phyloP scores from a whole-genome alignment of 148 eudicot genomes.

The Rhododendron griersonianum region DNA sequence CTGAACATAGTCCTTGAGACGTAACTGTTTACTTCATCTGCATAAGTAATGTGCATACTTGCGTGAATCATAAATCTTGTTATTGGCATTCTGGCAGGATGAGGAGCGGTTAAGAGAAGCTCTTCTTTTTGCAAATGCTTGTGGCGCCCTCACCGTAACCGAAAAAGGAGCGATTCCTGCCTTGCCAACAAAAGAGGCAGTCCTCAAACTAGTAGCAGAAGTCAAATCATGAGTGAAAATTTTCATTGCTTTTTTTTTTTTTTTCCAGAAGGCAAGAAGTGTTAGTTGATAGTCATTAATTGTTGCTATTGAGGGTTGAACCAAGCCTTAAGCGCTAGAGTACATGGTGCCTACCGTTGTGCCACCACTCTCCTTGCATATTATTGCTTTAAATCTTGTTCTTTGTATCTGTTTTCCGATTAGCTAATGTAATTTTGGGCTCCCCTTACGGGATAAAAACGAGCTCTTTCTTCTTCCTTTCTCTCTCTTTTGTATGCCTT shows the following conservation, averaged over 20 bases:
- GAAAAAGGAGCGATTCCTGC: conserved; percentile 81
- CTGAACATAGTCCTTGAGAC: not conserved
- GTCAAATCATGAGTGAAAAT: conserved; percentile 11
- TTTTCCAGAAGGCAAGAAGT: not conserved
- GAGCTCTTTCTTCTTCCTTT: not conserved
- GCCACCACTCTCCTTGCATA: not conserved
- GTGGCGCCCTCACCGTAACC: conserved; percentile 78
- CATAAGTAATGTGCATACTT: not conserved
- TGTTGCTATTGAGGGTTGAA: not conserved
- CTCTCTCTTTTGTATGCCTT: not conserved
- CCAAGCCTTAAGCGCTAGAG: not conserved
- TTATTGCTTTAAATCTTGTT: not conserved
- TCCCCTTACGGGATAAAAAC: not conserved
- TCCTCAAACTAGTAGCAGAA: conserved; percentile 41
- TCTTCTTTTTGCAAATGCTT: conserved; percentile 71
- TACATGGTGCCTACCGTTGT: not conserved
- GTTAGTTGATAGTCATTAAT: not conserved
- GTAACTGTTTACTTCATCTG: not conserved
- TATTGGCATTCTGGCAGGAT: conserved; percentile 39
- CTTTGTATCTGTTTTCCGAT: conserved; percentile 5
- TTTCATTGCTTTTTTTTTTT: not conserved
- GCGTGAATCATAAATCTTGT: not conserved
- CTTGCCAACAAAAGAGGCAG: conserved; percentile 59
- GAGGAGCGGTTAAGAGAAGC: conserved; percentile 62
- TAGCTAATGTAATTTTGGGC: conserved; percentile 2